Evolutionary conservation across 2,329 filamentous ascomycete genomes (phyloP).

Genomic region (Hymenoscyphus fraxineus): DNA sequence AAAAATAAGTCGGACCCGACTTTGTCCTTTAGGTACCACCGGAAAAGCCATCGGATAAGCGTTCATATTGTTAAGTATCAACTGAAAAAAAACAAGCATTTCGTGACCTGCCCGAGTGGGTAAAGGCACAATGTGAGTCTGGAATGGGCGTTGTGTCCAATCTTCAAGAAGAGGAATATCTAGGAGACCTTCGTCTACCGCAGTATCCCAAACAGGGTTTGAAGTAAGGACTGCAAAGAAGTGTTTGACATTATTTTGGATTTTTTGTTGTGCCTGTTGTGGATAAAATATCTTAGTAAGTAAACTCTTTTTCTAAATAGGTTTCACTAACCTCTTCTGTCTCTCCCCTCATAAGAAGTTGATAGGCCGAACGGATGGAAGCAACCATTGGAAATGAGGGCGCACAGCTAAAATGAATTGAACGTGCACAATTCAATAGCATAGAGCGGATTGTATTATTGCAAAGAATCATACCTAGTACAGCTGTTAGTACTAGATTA

Average conservation of each 20-base stretch:
- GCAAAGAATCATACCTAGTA: slow-evolving; percentile 8
- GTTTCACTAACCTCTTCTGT: neutral
- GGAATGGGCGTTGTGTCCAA: slow-evolving; percentile 25
- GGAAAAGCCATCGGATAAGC: slow-evolving; percentile 3
- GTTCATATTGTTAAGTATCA: neutral
- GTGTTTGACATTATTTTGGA: slow-evolving; percentile 28
- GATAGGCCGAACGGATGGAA: slow-evolving; percentile 34
- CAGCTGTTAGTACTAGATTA: neutral
- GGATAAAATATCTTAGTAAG: too few relatives aligned
- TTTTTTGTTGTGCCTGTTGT: slow-evolving; percentile 13
- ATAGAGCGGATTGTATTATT: slow-evolving; percentile 2
- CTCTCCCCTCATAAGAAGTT: slow-evolving; percentile 14
- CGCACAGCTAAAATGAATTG: slow-evolving; percentile 38
- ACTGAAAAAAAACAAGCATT: slow-evolving; percentile 4
- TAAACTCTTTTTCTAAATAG: too few relatives aligned
- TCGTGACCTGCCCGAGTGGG: slow-evolving; percentile 25
- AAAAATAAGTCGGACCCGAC: slow-evolving; percentile 1
- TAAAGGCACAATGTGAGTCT: slow-evolving; percentile 34
- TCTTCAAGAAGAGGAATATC: slow-evolving; percentile 31
- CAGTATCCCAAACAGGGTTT: slow-evolving; percentile 27
- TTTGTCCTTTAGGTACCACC: slow-evolving; percentile 1
- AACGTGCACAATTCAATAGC: slow-evolving; percentile 19
- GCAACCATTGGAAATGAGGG: slow-evolving; percentile 38
- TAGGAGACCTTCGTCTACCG: slow-evolving; percentile 30
- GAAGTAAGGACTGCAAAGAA: slow-evolving; percentile 31